These are phyloP conservation scores for Xylaria curta DNA, from an alignment of 495 filamentous ascomycete genomes.

Conservation along the genomic window DNA sequence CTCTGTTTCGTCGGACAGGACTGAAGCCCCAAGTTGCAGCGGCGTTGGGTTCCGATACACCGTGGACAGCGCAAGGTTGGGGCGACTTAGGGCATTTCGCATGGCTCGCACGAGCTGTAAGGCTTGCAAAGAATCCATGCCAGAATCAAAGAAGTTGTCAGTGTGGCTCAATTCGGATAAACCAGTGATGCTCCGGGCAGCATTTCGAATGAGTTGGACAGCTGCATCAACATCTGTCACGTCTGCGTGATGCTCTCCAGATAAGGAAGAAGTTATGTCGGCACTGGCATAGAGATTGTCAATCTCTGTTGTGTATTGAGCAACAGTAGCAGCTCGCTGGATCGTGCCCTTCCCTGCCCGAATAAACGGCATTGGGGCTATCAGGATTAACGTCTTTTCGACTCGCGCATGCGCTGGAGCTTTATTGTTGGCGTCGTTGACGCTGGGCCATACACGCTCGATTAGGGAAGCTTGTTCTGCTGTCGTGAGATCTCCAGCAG, in stretches of 20 bases:
- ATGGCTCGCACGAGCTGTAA: slow-evolving; percentile 35
- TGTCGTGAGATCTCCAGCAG: slow-evolving; percentile 10
- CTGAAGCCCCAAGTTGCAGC: slow-evolving; percentile 30
- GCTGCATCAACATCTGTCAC: neutral
- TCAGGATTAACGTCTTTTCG: slow-evolving; percentile 47
- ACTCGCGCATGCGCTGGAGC: slow-evolving; percentile 53
- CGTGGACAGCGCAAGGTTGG: slow-evolving; percentile 30
- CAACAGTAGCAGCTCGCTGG: slow-evolving; percentile 40
- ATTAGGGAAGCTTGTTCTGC: slow-evolving; percentile 42
- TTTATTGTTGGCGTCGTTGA: slow-evolving; percentile 54
- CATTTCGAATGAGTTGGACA: slow-evolving; percentile 3
- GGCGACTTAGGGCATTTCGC: slow-evolving; percentile 23
- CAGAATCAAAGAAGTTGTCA: slow-evolving; percentile 49
- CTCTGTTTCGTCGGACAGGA: no score
- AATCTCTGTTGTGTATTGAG: slow-evolving; percentile 46
- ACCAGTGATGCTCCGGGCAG: slow-evolving; percentile 19
- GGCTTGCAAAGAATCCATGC: slow-evolving; percentile 56
- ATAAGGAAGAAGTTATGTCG: slow-evolving; percentile 24
- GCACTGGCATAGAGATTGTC: slow-evolving; percentile 43
- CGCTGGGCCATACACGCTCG: slow-evolving; percentile 51
- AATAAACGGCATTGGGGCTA: slow-evolving; percentile 47
- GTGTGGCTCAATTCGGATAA: slow-evolving; percentile 27
- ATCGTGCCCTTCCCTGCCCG: slow-evolving; percentile 56
- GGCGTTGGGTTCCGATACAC: slow-evolving; percentile 44
- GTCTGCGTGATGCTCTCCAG: neutral